Conservation (phyloP, 148 eudicot genomes). For the Vaccinium myrtillus region DNA sequence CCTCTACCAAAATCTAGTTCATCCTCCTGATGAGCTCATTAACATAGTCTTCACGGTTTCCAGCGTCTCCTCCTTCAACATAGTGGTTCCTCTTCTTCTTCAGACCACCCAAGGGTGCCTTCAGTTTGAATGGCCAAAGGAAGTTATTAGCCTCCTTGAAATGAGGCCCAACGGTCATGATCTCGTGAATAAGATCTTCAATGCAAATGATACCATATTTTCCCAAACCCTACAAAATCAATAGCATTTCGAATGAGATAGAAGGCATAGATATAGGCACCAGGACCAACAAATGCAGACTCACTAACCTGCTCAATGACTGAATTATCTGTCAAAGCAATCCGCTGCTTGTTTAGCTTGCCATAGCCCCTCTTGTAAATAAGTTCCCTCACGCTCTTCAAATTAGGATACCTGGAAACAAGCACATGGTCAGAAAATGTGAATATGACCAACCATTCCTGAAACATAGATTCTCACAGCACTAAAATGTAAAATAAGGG, state of each 20-base stretch:
- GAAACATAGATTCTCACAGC: not conserved
- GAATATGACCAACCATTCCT: not conserved
- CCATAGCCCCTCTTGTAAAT: slow-evolving; percentile 87
- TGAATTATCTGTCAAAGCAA: slow-evolving; percentile 70
- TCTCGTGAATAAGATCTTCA: slow-evolving; percentile 66
- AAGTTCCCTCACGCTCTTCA: slow-evolving; percentile 79
- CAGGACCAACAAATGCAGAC: not conserved
- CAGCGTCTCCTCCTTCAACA: slow-evolving; percentile 76
- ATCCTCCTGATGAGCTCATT: slow-evolving; percentile 75
- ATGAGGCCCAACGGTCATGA: slow-evolving; percentile 67
- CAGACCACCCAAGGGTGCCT: slow-evolving; percentile 68
- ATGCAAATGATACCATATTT: slow-evolving; percentile 57
- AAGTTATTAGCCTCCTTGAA: slow-evolving; percentile 75
- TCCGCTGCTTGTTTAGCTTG: slow-evolving; percentile 69
- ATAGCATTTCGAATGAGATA: not conserved
- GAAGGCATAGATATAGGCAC: not conserved
- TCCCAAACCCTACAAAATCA: slow-evolving; percentile 44
- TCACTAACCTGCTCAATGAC: slow-evolving; percentile 58
- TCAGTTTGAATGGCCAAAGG: slow-evolving; percentile 65
- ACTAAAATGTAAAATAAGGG: not conserved
- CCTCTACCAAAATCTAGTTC: slow-evolving; percentile 39
- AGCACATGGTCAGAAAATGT: not conserved
- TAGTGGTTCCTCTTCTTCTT: slow-evolving; percentile 75
- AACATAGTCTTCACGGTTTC: slow-evolving; percentile 53
- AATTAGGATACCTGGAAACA: slow-evolving; percentile 61